A percentile compares a stretch with the other conserved stretches of the same genome.
Evolutionary conservation across 2,329 filamentous ascomycete genomes (phyloP).

Genomic region (Penicillium sp.): DNA sequence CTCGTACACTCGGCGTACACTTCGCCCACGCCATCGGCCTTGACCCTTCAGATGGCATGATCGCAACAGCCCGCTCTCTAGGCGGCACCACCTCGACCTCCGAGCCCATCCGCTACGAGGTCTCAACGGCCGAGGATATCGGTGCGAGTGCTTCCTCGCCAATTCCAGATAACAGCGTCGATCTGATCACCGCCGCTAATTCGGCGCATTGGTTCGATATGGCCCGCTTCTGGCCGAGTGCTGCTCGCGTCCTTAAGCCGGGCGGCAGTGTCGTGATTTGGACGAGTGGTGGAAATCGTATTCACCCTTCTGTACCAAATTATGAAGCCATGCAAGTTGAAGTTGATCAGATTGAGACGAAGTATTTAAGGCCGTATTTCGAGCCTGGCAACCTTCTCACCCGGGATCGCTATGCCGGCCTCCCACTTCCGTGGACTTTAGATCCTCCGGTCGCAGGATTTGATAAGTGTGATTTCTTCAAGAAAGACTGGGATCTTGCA

Average conservation of each 20-base stretch:
- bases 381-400: conserved; percentile 44
- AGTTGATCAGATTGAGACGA: conserved; percentile 39
- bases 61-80: conserved; percentile 45
- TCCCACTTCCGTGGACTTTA: conserved; percentile 52
- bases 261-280: conserved; percentile 57
- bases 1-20: conserved; percentile 44
- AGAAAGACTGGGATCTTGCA: conserved; percentile 43
- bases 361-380: conserved; percentile 39
- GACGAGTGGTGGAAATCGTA: conserved; percentile 33
- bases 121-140: conserved; percentile 48
- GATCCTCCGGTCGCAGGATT: conserved; percentile 37
- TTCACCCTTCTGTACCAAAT: conserved; percentile 38
- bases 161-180: conserved; percentile 41
- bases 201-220: conserved; percentile 61
- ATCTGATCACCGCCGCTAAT: conserved; percentile 52
- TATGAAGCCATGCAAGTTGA: conserved; percentile 41
- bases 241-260: conserved; percentile 49
- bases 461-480: conserved; percentile 38
- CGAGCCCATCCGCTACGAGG: conserved; percentile 43
- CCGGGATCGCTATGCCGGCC: conserved; percentile 40
- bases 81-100: conserved; percentile 31
- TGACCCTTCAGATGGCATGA: conserved; percentile 56
- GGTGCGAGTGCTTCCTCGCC: conserved; percentile 27
- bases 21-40: conserved; percentile 51
- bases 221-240: conserved; percentile 49